Evolutionary conservation across 2,329 filamentous ascomycete species (phyloP), one percentile per base, ranked within the genome.

Genomic region (Malbranchea cinnamomea): DNA sequence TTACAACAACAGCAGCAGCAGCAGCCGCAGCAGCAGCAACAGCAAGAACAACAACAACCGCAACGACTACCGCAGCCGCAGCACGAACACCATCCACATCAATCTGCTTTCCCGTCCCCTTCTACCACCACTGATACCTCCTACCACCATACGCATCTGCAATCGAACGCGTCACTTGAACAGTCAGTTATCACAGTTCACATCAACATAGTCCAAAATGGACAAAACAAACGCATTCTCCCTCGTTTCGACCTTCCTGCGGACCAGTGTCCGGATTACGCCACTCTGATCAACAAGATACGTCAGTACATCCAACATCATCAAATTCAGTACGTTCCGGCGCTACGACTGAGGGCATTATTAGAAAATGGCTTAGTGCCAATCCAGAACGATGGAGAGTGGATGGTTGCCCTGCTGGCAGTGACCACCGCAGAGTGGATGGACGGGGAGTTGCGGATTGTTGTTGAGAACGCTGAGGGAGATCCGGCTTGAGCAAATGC

Each of bases 401-500:
- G 59, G 59, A 50, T 53, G 12, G 50, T 60, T 34, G 54, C 57
- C 4, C 44, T 61, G n/a, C 40, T 59, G 18, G 52, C 54, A 4
- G 53, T 53, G 7, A 50, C 52, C 11, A 54, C 52, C 7, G 51
- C 59, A 2, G 59, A 61, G 17, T 63, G 59, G 59, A 60, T 63
- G 56, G 59, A 62, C 35, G 50, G 50, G 4, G 50, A 59, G 23
- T 36, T 63, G 33, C 54, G 49, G 29, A 50, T 63, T 32, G 38
- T 63, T 17, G 42, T 61, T 16, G 57, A 60, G 23, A 27, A 54
- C 22, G 47, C 43, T 18, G 39, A 33, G 12, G 22, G 21, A 6
- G 16, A 13, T 27, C 17, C n/a, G n/a, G n/a, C n/a, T n/a, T n/a
- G n/a, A n/a, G n/a, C n/a, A n/a, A n/a, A n/a, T n/a, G n/a, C n/a